Base-by-base conservation (phyloP, 148 eudicot genomes). In the Camellia lanceoleosa region DNA sequence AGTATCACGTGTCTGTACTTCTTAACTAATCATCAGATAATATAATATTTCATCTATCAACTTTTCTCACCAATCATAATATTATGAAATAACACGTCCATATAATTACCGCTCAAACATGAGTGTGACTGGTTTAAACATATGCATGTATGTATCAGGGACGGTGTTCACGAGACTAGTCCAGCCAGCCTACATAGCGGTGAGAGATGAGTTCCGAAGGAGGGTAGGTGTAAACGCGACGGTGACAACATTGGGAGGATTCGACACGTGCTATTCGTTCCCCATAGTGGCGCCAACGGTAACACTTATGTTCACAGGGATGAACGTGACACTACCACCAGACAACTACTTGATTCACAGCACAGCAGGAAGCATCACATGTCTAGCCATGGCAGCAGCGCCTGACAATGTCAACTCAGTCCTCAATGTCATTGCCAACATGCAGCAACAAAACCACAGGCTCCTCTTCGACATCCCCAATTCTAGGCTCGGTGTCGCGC, bases 391-490 rank as follows among this genome's bases (percentile, higher is more conserved):
- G 80, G 92, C 98, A 2, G 86, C 90, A 2, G 84, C 91, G 5
- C 87, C 97, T 0, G 87, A 69, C 23, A 68, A 79, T 59, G 83
- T 86, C 38, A 85, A 85, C 77, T 89, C 92, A 0, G 91, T 82
- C 4, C 92, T 94, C 13, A 94, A 94, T 59, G 91, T 94, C 49
- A 85, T 94, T 18, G 95, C 95, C 75, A 92, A 85, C 73, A 82
- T 91, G 95, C 98, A 94, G 78, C 98, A 94, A 19, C 98, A 94
- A 78, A 92, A 94, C 84, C 97, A 90, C 56, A 80, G 98, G 67
- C 61, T 94, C 23, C 68, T 90, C 52, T 86, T 90, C 78, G 98
- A 94, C 78, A 73, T 87, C 7, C 89, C 90, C 41, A 92, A 91
- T 56, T 87, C 90, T 69, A 92, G 85, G 91, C 80, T 94, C 19